Evolutionary conservation across 2,329 filamentous ascomycete genomes (phyloP).

Genomic region (Xylariomycetidae sp.): DNA sequence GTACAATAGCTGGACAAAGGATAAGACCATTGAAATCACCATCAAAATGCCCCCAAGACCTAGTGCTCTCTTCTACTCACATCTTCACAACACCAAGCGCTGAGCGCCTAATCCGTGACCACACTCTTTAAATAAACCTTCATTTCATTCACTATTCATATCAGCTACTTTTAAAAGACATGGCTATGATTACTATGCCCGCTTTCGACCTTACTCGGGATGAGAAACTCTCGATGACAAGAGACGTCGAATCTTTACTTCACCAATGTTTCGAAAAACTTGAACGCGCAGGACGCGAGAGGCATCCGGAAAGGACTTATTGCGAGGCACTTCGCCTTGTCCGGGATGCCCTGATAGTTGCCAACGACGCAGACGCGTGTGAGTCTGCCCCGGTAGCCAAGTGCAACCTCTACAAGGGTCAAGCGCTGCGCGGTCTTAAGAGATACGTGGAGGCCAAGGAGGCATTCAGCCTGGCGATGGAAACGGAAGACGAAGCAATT

Average conservation of each 20-base stretch:
- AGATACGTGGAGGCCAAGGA: slow-evolving; percentile 9
- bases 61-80: too few relatives aligned
- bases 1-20: too few relatives aligned
- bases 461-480: slow-evolving; percentile 11
- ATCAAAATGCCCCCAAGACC: too few relatives aligned
- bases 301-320: slow-evolving; percentile 2
- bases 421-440: slow-evolving; percentile 10
- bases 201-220: slow-evolving; percentile 11
- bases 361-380: slow-evolving; percentile 15
- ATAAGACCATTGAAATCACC: too few relatives aligned
- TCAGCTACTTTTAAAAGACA: background rate
- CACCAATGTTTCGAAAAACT: slow-evolving; percentile 5
- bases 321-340: slow-evolving; percentile 7
- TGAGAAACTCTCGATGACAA: slow-evolving; percentile 10
- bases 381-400: slow-evolving; percentile 17
- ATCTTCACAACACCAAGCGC: too few relatives aligned
- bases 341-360: slow-evolving; percentile 12
- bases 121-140: background rate
- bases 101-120: too few relatives aligned
- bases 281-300: background rate
- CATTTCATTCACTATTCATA: background rate
- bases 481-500: slow-evolving; percentile 5
- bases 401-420: slow-evolving; percentile 17
- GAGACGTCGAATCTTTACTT: slow-evolving; percentile 9
- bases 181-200: slow-evolving; percentile 8